Evolutionary conservation across 2,329 filamentous ascomycete species (phyloP), one percentile per base, ranked within the genome.

Genomic region (Ustilaginoidea virens): DNA sequence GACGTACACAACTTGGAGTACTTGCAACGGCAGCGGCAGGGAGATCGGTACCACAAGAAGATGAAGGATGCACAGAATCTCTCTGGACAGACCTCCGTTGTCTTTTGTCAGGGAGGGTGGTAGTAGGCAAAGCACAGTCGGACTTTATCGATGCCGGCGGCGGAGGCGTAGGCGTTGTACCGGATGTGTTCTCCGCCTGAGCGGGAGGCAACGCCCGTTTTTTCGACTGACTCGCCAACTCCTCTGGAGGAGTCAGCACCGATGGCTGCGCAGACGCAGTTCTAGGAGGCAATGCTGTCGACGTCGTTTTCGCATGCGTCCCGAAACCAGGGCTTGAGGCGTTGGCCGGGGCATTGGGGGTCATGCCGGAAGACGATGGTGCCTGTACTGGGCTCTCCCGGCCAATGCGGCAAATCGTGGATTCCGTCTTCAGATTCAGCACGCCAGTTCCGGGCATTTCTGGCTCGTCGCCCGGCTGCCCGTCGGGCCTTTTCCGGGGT

Each of bases 171-270:
- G 43, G 37, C 0, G 32, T 30, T 13, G 42, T 33, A 8, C 44
- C 44, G n/a, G 40, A 40, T 11, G 33, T 9, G n/a, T 11, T 29
- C 5, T 36, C 30, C 11, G 33, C 22, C 12, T 38, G 18, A 5
- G 35, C 36, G 28, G 32, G 37, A 1, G 44, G 39, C 10, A 55
- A 37, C 9, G 44, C 55, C 16, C 57, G 52, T 39, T 69, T 68
- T 22, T 58, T 58, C 3, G 51, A 46, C 22, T 55, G 54, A 1
- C 53, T 51, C 0, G 53, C 39, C 5, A 52, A 54, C 37, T 72
- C 68, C 26, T 72, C 66, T 3, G 66, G 66, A 0, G 66, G 67
- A 2, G 68, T 71, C 17, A 70, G 53, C 2, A 61, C 66, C 23
- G 51, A 61, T 4, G 52, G 50, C 19, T 55, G 55, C 15, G 47